Percentiles rank a stretch among this genome's conserved stretches.
These are phyloP conservation scores for Aspergillus ochraceus DNA, from an alignment of 2,329 filamentous ascomycete species.

Conservation along the genomic window DNA sequence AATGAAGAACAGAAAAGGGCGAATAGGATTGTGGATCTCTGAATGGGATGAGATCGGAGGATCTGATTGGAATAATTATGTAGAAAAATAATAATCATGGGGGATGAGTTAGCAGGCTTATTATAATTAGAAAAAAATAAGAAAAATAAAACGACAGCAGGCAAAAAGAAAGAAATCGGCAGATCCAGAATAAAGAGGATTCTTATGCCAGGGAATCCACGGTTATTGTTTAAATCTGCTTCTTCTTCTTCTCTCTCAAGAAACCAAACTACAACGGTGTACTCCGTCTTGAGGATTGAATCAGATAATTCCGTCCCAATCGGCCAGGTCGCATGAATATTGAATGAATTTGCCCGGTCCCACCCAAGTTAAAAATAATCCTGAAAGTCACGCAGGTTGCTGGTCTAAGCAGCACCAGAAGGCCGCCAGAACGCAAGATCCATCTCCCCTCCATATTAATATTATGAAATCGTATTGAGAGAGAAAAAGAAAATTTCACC, in stretches of 20 bases:
- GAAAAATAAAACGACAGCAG: background rate
- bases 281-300: background rate
- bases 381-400: background rate
- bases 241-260: background rate
- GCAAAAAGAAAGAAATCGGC: background rate
- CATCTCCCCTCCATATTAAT: background rate
- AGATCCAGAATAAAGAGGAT: too few relatives aligned
- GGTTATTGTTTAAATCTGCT: background rate
- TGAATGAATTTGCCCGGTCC: background rate
- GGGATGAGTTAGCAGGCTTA: too few relatives aligned
- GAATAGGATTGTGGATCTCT: background rate
- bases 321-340: background rate
- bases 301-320: background rate
- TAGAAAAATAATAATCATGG: background rate
- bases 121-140: too few relatives aligned
- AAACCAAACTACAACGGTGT: too few relatives aligned
- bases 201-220: too few relatives aligned
- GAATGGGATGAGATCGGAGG: background rate
- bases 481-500: background rate
- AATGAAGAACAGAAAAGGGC: background rate
- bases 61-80: background rate
- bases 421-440: background rate
- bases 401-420: background rate
- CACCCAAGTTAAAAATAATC: conserved; percentile 1
- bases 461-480: background rate